These are phyloP conservation scores for Azolla pinnata DNA, from an alignment of 75 land plant species.

Conservation along the genomic window DNA sequence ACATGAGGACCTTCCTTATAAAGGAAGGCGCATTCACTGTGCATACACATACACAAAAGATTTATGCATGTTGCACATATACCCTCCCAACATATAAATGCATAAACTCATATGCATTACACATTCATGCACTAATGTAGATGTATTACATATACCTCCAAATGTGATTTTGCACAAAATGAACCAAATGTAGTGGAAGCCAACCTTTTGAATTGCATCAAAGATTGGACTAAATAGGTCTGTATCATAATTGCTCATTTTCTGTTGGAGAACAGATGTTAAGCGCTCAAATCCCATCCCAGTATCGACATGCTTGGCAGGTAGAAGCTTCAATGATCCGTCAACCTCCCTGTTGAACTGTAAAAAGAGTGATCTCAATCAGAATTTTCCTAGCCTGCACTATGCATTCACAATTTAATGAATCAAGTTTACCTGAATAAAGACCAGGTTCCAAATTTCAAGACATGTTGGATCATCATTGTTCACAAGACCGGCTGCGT, in stretches of 20 bases:
- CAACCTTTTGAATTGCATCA: slow-evolving; percentile 70
- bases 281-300: slow-evolving; percentile 97
- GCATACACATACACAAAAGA: too few species aligned
- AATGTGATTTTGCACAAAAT: too few species aligned
- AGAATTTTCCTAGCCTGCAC: background rate
- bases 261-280: slow-evolving; percentile 77
- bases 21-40: too few species aligned
- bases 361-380: slow-evolving; percentile 2
- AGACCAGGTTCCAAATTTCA: slow-evolving; percentile 96
- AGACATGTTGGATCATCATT: slow-evolving; percentile 96
- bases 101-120: too few species aligned
- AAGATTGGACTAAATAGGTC: slow-evolving; percentile 86
- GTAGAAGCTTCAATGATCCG: slow-evolving; percentile 71
- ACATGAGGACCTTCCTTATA: too few species aligned
- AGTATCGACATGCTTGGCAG: slow-evolving; percentile 96
- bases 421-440: slow-evolving; percentile 59
- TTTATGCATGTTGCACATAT: too few species aligned
- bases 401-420: background rate
- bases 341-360: slow-evolving; percentile 92
- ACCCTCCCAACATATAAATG: too few species aligned
- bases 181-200: too few species aligned
- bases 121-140: too few species aligned
- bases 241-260: slow-evolving; percentile 97
- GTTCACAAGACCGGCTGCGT: slow-evolving; percentile 79
- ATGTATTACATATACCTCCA: too few species aligned